Evolutionary conservation across 2,329 filamentous ascomycete genomes (phyloP), one percentile per base, ranked within the genome.

Genomic region (Beauveria australis): DNA sequence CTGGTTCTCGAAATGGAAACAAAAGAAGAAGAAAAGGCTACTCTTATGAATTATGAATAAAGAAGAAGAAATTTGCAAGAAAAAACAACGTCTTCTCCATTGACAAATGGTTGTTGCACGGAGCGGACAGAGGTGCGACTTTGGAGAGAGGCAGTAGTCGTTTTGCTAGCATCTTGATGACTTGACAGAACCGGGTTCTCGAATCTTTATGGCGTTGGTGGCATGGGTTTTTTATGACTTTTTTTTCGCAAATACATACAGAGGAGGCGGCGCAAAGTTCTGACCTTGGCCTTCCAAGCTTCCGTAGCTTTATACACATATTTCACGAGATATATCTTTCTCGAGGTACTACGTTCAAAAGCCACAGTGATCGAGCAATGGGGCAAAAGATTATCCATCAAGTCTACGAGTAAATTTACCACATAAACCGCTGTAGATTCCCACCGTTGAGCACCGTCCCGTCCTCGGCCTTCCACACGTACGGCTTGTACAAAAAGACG

Each of bases 341-440:
- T 22, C 14, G 4, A 8, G 7, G 30, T 9, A 9, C 26, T 26
- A n/a, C 9, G 14, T n/a, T n/a, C 3, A 7, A 55, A 24, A 18
- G 24, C 10, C 14, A 30, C 10, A 2, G 5, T 16, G 41, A 28
- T 30, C 10, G 2, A 44, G 33, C 6, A 16, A 53, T 26, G 9
- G 19, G 12, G 26, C 14, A 12, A 7, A 57, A 12, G 8, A 51
- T 47, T 19, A 49, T 19, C 41, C 22, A 43, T 41, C 26, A 48
- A 51, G 19, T 16, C 16, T 26, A 19, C 6, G 24, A 14, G 6
- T 19, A 5, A 16, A 30, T 10, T 28, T 74, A 92, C 89, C 89
- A 95, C 85, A 95, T 89, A 71, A 95, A 95, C 58, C 90, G 80
- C 76, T 94, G 90, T 62, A 84, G 71, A 19, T 76, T 76, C 3